Evolutionary conservation across 495 filamentous ascomycete genomes (phyloP).

Genomic region (Aspergillus carlsbadensis): DNA sequence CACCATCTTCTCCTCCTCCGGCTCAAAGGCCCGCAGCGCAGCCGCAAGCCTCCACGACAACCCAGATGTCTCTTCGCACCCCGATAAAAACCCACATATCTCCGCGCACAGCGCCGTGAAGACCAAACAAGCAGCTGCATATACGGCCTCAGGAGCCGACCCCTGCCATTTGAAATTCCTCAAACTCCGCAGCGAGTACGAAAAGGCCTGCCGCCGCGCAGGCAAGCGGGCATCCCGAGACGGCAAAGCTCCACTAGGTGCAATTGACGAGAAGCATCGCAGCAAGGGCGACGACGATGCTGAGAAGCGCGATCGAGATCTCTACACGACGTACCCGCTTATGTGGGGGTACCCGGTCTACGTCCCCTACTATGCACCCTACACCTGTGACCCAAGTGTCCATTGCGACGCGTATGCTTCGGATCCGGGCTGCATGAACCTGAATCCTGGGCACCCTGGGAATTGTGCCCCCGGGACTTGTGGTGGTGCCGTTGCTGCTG

Average conservation of each 20-base stretch:
- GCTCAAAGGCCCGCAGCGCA: slow-evolving; percentile 31
- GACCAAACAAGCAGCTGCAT: neutral
- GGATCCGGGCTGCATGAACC: slow-evolving; percentile 48
- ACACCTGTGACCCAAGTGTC: slow-evolving; percentile 48
- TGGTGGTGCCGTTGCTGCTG: slow-evolving; percentile 54
- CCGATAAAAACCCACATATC: slow-evolving; percentile 68
- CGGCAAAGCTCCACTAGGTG: slow-evolving; percentile 25
- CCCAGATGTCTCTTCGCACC: slow-evolving; percentile 51
- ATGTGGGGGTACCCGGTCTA: slow-evolving; percentile 48
- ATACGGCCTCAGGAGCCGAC: neutral
- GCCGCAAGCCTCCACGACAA: slow-evolving; percentile 55
- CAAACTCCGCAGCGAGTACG: slow-evolving; percentile 60
- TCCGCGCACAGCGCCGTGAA: slow-evolving; percentile 63
- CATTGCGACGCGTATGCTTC: slow-evolving; percentile 38
- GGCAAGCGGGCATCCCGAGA: slow-evolving; percentile 53
- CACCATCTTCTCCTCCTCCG: slow-evolving; percentile 26
- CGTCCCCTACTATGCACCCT: slow-evolving; percentile 54
- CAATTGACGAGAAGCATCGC: neutral
- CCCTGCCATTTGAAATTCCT: slow-evolving; percentile 24
- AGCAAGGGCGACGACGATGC: neutral
- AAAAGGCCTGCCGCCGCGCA: slow-evolving; percentile 60
- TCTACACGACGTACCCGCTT: slow-evolving; percentile 24
- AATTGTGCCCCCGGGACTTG: slow-evolving; percentile 51
- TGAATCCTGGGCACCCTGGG: slow-evolving; percentile 36
- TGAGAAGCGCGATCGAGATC: too few species aligned